Evolutionary conservation across 164 flowering plant species (phyloP).

Genomic region (Umbellularia californica): DNA sequence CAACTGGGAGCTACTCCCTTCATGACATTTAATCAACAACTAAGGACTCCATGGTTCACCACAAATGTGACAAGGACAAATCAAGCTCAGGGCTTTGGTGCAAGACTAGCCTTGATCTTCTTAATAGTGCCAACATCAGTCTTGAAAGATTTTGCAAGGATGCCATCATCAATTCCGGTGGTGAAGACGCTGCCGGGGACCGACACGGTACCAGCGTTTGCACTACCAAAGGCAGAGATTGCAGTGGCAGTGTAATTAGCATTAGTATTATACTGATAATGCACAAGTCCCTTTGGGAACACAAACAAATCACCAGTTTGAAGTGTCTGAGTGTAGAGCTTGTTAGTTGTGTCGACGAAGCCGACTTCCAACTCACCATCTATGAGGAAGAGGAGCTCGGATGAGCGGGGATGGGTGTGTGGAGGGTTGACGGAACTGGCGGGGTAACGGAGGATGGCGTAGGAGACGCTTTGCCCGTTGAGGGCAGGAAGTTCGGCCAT

Average conservation of each 20-base stretch:
- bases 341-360: slow-evolving; percentile 23
- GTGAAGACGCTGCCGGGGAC: slow-evolving; percentile 15
- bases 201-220: slow-evolving; percentile 17
- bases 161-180: slow-evolving; percentile 15
- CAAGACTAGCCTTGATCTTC: slow-evolving; percentile 22
- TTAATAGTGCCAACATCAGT: slow-evolving; percentile 20
- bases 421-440: slow-evolving; percentile 21
- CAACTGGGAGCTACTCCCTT: slow-evolving; percentile 1
- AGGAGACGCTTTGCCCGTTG: slow-evolving; percentile 31
- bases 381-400: slow-evolving; percentile 27
- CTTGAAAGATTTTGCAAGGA: slow-evolving; percentile 23
- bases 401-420: slow-evolving; percentile 33
- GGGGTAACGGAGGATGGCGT: slow-evolving; percentile 24
- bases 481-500: slow-evolving; percentile 29
- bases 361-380: slow-evolving; percentile 25
- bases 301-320: slow-evolving; percentile 25
- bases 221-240: slow-evolving; percentile 23
- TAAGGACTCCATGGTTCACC: too few relatives aligned
- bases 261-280: slow-evolving; percentile 16
- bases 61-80: background rate
- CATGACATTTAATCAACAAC: background rate
- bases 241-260: slow-evolving; percentile 12
- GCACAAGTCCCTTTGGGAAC: slow-evolving; percentile 24
- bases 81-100: slow-evolving; percentile 6
- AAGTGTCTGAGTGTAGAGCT: slow-evolving; percentile 23